These are phyloP conservation scores for Tylopilus sp. DNA, from an alignment of 768 basidiomycete genomes.

Conservation along the genomic window DNA sequence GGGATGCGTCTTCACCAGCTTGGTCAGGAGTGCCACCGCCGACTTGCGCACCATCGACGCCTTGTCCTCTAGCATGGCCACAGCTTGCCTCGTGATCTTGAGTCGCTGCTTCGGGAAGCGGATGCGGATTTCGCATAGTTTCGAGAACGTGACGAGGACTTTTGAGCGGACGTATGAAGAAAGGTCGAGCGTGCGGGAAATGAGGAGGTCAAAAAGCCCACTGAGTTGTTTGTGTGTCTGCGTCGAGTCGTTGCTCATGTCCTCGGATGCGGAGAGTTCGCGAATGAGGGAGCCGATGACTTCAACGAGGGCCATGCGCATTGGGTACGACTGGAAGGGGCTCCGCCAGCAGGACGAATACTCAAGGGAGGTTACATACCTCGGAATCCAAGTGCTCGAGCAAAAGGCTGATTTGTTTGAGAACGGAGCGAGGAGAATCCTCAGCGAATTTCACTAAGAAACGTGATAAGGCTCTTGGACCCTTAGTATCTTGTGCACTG, in stretches of 20 bases:
- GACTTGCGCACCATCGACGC: constrained; percentile 82
- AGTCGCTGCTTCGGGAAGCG: constrained; percentile 89
- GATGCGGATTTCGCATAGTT: constrained; percentile 68
- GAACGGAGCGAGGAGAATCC: constrained; percentile 69
- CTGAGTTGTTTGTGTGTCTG: constrained; percentile 67
- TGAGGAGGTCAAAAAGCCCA: constrained; percentile 76
- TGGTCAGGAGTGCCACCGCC: constrained; percentile 71
- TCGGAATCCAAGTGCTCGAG: constrained; percentile 89
- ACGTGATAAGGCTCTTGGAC: constrained; percentile 77
- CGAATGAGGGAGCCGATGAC: constrained; percentile 81
- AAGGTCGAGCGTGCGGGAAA: constrained; percentile 83
- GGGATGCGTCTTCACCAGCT: constrained; percentile 82
- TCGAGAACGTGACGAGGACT: constrained; percentile 72
- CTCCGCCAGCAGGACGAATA: background rate
- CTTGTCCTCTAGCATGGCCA: constrained; percentile 85
- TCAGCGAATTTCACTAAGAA: constrained; percentile 85
- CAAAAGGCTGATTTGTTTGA: constrained; percentile 88
- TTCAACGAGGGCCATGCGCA: constrained; percentile 94
- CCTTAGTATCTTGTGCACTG: constrained; percentile 79
- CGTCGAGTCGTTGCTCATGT: constrained; percentile 44
- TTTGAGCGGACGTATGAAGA: constrained; percentile 91
- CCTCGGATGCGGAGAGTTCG: constrained; percentile 62
- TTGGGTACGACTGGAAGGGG: constrained; percentile 75
- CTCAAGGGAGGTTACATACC: constrained; percentile 38
- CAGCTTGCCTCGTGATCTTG: constrained; percentile 69